phyloP scores from a whole-genome alignment of 148 eudicot species.

The Persicaria tinctoria region DNA sequence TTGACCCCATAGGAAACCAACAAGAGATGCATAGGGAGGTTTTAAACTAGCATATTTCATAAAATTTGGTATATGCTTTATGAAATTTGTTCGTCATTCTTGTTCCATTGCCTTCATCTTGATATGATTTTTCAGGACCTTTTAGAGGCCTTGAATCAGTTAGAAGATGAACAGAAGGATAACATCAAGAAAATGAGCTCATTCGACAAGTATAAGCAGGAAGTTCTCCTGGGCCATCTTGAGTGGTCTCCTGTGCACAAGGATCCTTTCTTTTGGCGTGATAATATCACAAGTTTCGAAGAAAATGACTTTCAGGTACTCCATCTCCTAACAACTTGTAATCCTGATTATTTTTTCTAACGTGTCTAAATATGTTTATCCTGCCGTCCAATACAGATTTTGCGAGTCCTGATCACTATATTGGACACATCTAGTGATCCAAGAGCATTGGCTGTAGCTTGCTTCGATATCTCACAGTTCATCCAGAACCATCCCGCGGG shows the following conservation, averaged over 20 bases:
- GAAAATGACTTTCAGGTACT: slow-evolving; percentile 94
- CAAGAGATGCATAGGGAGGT: background rate
- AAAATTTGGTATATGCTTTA: background rate
- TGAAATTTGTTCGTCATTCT: background rate
- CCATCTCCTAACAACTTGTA: background rate
- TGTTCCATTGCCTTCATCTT: background rate
- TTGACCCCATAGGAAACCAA: too few relatives aligned
- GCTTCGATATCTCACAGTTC: slow-evolving; percentile 91
- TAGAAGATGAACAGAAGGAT: slow-evolving; percentile 74
- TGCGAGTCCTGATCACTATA: slow-evolving; percentile 82
- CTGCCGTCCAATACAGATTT: slow-evolving; percentile 40
- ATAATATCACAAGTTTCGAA: slow-evolving; percentile 71
- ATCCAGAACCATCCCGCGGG: slow-evolving; percentile 90
- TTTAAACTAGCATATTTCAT: background rate
- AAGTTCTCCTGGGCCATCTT: slow-evolving; percentile 91
- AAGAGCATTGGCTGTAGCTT: slow-evolving; percentile 81
- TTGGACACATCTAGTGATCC: slow-evolving; percentile 74
- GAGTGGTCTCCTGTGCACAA: slow-evolving; percentile 99
- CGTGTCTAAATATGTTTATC: background rate
- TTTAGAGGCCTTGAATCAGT: slow-evolving; percentile 73
- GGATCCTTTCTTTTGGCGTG: slow-evolving; percentile 90
- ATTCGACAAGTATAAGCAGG: slow-evolving; percentile 96
- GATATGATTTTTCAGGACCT: slow-evolving; percentile 47
- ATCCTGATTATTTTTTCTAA: background rate
- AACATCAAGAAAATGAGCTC: slow-evolving; percentile 81